Evolutionary conservation across 2,329 filamentous ascomycete genomes (phyloP), one percentile per base, ranked within the genome.

Genomic region (Seiridium cupressi): DNA sequence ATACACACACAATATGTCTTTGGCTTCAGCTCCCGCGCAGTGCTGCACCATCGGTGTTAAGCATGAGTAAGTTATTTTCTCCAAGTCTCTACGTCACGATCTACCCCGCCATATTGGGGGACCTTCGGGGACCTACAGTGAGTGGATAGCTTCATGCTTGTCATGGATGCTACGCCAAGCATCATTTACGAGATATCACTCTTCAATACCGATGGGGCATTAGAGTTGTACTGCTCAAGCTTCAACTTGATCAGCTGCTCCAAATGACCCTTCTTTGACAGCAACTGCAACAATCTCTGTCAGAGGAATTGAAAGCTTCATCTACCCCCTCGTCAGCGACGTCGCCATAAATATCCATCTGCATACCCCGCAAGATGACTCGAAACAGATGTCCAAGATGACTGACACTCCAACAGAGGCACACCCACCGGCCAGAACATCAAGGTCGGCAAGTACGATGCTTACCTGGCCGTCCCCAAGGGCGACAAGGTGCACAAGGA

Each of bases 11-110:
- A 36, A 55, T 26, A 40, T 58, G 55, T 51, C 55, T 58, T 36
- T 58, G 42, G 86, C 83, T 3, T 77, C 83, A 66, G 76, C 78
- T 58, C 82, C 83, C 10, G 79, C 69, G 59, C 66, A 74, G 58
- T 86, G 84, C 78, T 86, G 84, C 74, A 76, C 76, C 38, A 66
- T 79, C 58, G 83, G 82, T 61, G 73, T 81, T 61, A 81, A 77
- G 70, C 82, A 84, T 65, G 78, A 83, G 82, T 84, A 73, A 69
- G 83, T 76, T 51, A 13, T 38, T 40, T 31, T 18, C 40, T 47
- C 44, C 34, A 13, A 26, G 18, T 2, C 18, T 26, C 18, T 26
- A 26, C 18, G 18, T 26, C 18, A 26, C 18, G 36, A 53, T 48
- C 35, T 38, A 35, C 54, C 53, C 35, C 55, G 53, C 46, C 55